Evolutionary conservation across 2,329 filamentous ascomycete genomes (phyloP), one percentile per base, ranked within the genome.

Genomic region (Mycosphaerella sp.): DNA sequence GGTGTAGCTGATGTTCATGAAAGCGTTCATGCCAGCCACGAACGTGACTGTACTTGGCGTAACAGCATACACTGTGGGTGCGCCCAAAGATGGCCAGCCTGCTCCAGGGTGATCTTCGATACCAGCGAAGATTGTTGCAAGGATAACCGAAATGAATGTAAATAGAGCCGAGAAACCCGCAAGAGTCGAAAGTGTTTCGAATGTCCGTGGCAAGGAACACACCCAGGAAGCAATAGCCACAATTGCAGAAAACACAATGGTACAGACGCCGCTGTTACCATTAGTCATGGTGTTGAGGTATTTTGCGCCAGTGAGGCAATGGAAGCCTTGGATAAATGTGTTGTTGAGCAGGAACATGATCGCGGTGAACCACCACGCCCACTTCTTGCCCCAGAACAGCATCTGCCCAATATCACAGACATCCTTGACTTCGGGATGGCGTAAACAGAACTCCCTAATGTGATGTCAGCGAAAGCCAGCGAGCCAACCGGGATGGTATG

Each of bases 351-450:
- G 74, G 71, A 96, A 96, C 87, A 95, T 95, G 69, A 89, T 74
- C 1, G 89, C 90, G 1, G 82, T 85, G 52, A 78, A 73, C 59
- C 63, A 68, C 75, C 82, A 85, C 42, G 78, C 82, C 81, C 85
- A 88, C 56, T 80, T 82, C 70, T 88, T 84, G 60, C 86, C 85
- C 84, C 86, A 95, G 73, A 95, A 95, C 21, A 96, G 81, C 80
- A 91, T 91, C 71, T 95, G 89, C n/a, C 90, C 91, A 67, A 96
- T 87, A 68, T 96, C 91, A 68, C 90, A 95, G 11, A 95, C 88
- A 74, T 96, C 91, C 63, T 89, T 84, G 56, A 95, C 84, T 69
- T 96, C 89, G 0, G 91, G 91, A 67, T 96, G 89, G 45, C 89
- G 83, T 54, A 96, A 74, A 69, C 91, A 96, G 66, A 95, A 95